Conservation (phyloP, 1,139 yeast genomes). For the Yamadazyma aaseri region DNA sequence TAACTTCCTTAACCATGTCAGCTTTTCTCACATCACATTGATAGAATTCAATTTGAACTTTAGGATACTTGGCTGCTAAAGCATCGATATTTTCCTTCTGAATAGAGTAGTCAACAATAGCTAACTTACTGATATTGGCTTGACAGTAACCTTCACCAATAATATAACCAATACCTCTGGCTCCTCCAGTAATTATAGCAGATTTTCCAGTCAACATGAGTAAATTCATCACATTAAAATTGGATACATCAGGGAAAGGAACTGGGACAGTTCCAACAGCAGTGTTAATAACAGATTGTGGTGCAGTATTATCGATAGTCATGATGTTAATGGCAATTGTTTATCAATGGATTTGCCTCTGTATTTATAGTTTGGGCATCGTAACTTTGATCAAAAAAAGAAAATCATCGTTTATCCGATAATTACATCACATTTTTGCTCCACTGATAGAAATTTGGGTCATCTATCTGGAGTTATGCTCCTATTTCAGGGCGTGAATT, state of each 20-base stretch:
- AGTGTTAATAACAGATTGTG: constrained; percentile 29
- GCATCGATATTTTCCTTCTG: constrained; percentile 29
- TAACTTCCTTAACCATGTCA: constrained; percentile 34
- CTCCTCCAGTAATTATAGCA: constrained; percentile 46
- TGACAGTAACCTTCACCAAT: constrained; percentile 46
- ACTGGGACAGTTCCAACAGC: constrained; percentile 43
- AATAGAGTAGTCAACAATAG: constrained; percentile 42
- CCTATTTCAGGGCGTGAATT: no score
- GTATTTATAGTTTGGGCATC: constrained; percentile 7
- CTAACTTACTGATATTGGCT: constrained; percentile 43
- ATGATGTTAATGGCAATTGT: no score
- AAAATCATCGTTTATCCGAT: no score
- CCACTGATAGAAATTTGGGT: no score
- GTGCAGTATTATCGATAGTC: constrained; percentile 18
- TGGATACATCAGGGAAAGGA: constrained; percentile 31
- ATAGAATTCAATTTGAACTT: constrained; percentile 32
- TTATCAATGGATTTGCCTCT: neutral
- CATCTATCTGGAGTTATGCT: no score
- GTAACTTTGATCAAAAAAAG: no score
- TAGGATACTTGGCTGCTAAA: constrained; percentile 29
- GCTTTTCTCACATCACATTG: constrained; percentile 43
- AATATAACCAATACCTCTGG: constrained; percentile 46
- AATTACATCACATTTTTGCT: no score
- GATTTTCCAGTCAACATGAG: constrained; percentile 37
- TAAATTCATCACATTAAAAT: constrained; percentile 32